Evolutionary conservation across 1,284 basidiomycete species (phyloP).

Genomic region (Ustilago xerochloae): DNA sequence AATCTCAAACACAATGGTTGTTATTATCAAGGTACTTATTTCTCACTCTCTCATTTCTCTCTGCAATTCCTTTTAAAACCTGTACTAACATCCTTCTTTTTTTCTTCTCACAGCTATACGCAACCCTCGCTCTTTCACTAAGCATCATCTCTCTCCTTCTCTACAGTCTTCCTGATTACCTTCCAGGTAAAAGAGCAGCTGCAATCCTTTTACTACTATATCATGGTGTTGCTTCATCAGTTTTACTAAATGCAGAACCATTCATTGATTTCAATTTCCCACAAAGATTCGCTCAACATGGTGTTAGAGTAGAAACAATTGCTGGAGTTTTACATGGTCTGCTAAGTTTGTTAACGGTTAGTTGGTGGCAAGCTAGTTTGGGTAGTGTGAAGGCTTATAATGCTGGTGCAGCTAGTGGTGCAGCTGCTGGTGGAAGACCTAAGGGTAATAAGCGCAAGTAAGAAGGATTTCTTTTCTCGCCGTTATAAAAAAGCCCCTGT

Average conservation of each 20-base stretch:
- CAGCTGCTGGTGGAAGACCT: background rate
- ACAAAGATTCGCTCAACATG: constrained; percentile 72
- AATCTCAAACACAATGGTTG: constrained; percentile 80
- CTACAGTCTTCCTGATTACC: constrained; percentile 73
- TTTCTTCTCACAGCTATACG: constrained; percentile 24
- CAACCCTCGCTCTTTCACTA: constrained; percentile 25
- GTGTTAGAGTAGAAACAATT: constrained; percentile 28
- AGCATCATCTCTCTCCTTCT: constrained; percentile 42
- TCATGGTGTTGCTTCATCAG: constrained; percentile 78
- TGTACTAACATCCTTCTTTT: background rate
- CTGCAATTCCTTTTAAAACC: background rate
- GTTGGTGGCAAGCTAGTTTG: constrained; percentile 46
- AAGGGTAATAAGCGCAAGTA: constrained; percentile 30
- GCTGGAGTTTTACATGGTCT: constrained; percentile 44
- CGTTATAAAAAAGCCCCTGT: no score
- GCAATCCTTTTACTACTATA: constrained; percentile 81
- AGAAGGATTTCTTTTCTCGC: no score
- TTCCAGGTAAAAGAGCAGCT: constrained; percentile 83
- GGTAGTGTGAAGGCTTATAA: constrained; percentile 26
- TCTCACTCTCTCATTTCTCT: background rate
- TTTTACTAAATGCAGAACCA: constrained; percentile 79
- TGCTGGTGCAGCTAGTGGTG: background rate
- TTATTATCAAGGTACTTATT: constrained; percentile 76
- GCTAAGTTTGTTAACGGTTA: constrained; percentile 35
- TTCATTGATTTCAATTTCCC: constrained; percentile 82